Percentiles rank a stretch among this genome's conserved stretches.
Conservation (phyloP, 1,284 basidiomycete genomes). For the Fomitopsis palustris region DNA sequence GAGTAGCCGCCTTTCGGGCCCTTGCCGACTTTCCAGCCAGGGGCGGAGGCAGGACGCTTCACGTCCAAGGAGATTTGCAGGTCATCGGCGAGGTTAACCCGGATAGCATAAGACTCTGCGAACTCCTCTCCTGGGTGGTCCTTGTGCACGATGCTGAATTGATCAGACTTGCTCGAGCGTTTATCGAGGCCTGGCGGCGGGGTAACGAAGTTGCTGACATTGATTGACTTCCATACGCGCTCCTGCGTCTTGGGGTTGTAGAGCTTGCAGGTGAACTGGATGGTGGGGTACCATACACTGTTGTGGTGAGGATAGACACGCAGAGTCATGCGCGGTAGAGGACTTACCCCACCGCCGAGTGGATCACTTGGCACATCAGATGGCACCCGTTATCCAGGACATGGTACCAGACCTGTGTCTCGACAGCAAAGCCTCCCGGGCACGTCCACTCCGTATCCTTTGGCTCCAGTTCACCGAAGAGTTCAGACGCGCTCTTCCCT, state of each 20-base stretch:
- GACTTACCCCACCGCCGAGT: constrained; percentile 90
- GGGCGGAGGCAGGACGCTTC: constrained; percentile 62
- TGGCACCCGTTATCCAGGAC: constrained; percentile 81
- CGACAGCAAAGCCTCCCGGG: constrained; percentile 83
- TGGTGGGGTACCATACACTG: constrained; percentile 89
- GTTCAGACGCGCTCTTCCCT: constrained; percentile 45
- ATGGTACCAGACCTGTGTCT: constrained; percentile 91
- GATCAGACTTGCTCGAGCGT: constrained; percentile 85
- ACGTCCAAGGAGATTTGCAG: constrained; percentile 81
- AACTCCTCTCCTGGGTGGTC: constrained; percentile 59
- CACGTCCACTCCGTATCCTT: constrained; percentile 85
- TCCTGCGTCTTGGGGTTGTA: constrained; percentile 81
- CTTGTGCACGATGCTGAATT: constrained; percentile 82
- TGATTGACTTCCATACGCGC: constrained; percentile 86
- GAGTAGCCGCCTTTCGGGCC: constrained; percentile 88
- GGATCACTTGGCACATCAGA: constrained; percentile 91
- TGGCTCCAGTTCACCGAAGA: constrained; percentile 68
- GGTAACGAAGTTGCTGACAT: constrained; percentile 81
- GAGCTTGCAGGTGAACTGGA: constrained; percentile 94
- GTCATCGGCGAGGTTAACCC: constrained; percentile 77
- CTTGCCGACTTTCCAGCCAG: constrained; percentile 91
- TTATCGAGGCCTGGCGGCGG: constrained; percentile 78
- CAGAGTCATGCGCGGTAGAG: constrained; percentile 2
- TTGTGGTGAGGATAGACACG: background rate
- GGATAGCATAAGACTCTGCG: constrained; percentile 78